These are phyloP conservation scores for Chrysoporthe deuterocubensis DNA, from an alignment of 2,329 filamentous ascomycete species.

Conservation along the genomic window DNA sequence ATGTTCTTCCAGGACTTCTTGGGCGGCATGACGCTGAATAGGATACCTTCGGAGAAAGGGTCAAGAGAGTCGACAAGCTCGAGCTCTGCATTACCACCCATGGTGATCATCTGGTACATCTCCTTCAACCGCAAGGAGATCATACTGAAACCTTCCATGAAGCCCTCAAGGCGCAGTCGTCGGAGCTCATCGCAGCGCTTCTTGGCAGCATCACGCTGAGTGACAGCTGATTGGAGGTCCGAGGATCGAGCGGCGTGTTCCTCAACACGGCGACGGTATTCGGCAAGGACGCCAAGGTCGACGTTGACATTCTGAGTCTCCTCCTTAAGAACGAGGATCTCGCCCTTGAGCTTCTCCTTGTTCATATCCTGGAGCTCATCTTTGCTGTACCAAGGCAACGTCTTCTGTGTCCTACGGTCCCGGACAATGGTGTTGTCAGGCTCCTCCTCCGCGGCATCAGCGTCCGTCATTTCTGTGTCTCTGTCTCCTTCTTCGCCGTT, in stretches of 20 bases:
- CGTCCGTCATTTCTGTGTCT: constrained; percentile 37
- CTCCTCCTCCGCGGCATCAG: constrained; percentile 32
- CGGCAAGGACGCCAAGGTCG: constrained; percentile 75
- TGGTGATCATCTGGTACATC: constrained; percentile 99
- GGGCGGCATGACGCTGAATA: constrained; percentile 98
- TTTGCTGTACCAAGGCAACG: constrained; percentile 77
- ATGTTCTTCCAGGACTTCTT: constrained; percentile 99
- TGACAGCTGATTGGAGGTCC: constrained; percentile 79
- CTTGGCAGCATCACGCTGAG: constrained; percentile 83
- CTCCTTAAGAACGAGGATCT: constrained; percentile 66
- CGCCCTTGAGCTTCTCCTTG: constrained; percentile 63
- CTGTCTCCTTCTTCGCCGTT: constrained; percentile 34
- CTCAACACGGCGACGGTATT: constrained; percentile 46
- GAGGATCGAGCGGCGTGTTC: constrained; percentile 59
- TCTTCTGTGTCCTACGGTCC: constrained; percentile 47
- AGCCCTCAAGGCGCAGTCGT: constrained; percentile 86
- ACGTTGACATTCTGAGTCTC: constrained; percentile 84
- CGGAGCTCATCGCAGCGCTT: constrained; percentile 91
- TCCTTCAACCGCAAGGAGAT: constrained; percentile 96
- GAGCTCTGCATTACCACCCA: constrained; percentile 97
- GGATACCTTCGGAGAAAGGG: constrained; percentile 93
- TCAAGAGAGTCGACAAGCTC: constrained; percentile 96
- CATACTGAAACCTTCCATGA: constrained; percentile 96
- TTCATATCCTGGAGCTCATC: constrained; percentile 71
- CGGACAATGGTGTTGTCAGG: constrained; percentile 33